Percentiles rank a stretch among this genome's conserved stretches.
Conservation (phyloP, 1,284 basidiomycete species). For the Apiotrichum siamense region DNA sequence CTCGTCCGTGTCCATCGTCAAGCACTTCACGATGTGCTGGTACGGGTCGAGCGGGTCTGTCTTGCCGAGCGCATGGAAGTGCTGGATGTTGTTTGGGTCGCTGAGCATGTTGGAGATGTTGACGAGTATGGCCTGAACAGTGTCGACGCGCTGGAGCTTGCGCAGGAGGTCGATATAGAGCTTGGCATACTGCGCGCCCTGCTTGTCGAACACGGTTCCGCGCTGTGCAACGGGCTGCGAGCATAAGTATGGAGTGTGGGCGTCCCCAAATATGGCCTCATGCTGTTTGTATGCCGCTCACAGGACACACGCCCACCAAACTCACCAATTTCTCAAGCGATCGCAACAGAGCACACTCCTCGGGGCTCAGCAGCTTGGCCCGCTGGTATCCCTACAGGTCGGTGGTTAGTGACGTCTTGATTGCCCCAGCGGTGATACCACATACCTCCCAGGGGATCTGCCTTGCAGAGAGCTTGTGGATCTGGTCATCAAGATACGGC, state of each 20-base stretch:
- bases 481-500: constrained; percentile 77
- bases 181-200: constrained; percentile 75
- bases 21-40: constrained; percentile 70
- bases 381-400: constrained; percentile 78
- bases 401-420: constrained; percentile 2
- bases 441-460: constrained; percentile 93
- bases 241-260: neutral
- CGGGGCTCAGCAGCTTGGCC: constrained; percentile 78
- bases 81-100: constrained; percentile 50
- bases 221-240: constrained; percentile 60
- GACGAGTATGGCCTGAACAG: constrained; percentile 87
- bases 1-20: constrained; percentile 68
- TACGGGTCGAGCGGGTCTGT: constrained; percentile 69
- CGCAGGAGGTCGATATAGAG: constrained; percentile 86
- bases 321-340: constrained; percentile 65
- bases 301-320: neutral
- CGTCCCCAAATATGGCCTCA: neutral
- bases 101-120: constrained; percentile 83
- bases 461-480: constrained; percentile 79
- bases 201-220: constrained; percentile 66
- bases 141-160: constrained; percentile 87
- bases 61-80: constrained; percentile 53
- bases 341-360: constrained; percentile 87
- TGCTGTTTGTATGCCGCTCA: neutral
- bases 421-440: no score